phyloP scores from a whole-genome alignment of 2,329 filamentous ascomycete species.

The Hortaea werneckii region DNA sequence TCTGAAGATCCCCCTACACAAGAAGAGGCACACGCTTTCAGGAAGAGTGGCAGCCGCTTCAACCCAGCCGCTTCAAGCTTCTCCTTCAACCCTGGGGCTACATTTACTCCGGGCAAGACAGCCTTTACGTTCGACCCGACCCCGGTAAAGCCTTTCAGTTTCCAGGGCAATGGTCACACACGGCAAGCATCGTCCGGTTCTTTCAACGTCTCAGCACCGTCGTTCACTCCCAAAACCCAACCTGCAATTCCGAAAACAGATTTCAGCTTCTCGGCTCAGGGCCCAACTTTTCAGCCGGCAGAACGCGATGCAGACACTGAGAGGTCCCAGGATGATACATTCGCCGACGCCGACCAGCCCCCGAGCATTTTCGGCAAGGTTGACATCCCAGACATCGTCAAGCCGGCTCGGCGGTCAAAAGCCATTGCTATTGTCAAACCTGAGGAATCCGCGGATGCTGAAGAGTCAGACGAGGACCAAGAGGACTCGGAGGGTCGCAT shows the following conservation, averaged over 20 bases:
- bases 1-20: slow-evolving; percentile 14
- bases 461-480: slow-evolving; percentile 22
- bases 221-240: slow-evolving; percentile 24
- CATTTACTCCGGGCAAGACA: slow-evolving; percentile 33
- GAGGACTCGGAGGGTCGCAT: slow-evolving; percentile 53
- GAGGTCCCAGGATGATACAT: not conserved
- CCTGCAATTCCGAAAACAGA: slow-evolving; percentile 17
- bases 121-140: slow-evolving; percentile 16
- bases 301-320: slow-evolving; percentile 13
- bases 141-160: slow-evolving; percentile 6
- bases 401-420: slow-evolving; percentile 63
- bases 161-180: slow-evolving; percentile 9
- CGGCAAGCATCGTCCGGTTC: slow-evolving; percentile 21
- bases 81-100: slow-evolving; percentile 55
- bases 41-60: slow-evolving; percentile 51
- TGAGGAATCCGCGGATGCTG: slow-evolving; percentile 18
- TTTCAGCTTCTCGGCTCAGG: slow-evolving; percentile 27
- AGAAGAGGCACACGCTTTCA: slow-evolving; percentile 51
- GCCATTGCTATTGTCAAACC: slow-evolving; percentile 66
- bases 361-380: slow-evolving; percentile 27
- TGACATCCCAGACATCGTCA: slow-evolving; percentile 56
- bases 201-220: slow-evolving; percentile 51
- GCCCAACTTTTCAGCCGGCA: slow-evolving; percentile 20
- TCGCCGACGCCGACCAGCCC: slow-evolving; percentile 11
- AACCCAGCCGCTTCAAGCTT: slow-evolving; percentile 88